Percentiles rank a stretch among this genome's conserved stretches.
Conservation (phyloP, 2,329 filamentous ascomycete genomes). For the Lachnellula willkommii region DNA sequence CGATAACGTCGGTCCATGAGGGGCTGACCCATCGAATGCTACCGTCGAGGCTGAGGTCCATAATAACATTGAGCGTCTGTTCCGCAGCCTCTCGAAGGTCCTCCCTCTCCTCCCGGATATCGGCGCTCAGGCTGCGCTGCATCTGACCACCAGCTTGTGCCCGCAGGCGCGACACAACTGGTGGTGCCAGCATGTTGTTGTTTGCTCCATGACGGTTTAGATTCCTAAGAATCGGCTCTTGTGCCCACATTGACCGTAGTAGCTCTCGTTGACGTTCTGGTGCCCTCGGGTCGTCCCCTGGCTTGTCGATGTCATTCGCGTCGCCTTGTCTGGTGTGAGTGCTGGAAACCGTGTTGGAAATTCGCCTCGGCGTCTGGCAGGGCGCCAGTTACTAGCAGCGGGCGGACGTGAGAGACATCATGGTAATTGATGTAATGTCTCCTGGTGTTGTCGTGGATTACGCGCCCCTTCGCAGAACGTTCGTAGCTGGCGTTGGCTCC, state of each 20-base stretch:
- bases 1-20: conserved; percentile 91
- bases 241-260: conserved; percentile 26
- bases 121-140: conserved; percentile 70
- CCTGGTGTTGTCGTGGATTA: conserved; percentile 15
- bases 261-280: conserved; percentile 6
- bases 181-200: conserved; percentile 29
- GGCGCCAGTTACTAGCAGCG: conserved; percentile 21
- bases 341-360: conserved; percentile 14
- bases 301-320: conserved; percentile 19
- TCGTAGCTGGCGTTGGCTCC: conserved; percentile 1
- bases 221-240: conserved; percentile 23
- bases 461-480: conserved; percentile 8
- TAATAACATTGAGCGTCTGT: conserved; percentile 91
- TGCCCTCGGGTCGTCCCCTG: background rate
- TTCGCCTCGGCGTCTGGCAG: conserved; percentile 13
- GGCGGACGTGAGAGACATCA: conserved; percentile 23
- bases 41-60: conserved; percentile 87
- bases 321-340: conserved; percentile 13
- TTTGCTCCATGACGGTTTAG: conserved; percentile 22
- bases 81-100: conserved; percentile 93
- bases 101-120: conserved; percentile 88
- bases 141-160: conserved; percentile 37
- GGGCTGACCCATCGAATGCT: conserved; percentile 93
- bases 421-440: conserved; percentile 28
- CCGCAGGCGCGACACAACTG: conserved; percentile 28